Evolutionary conservation across 1,139 yeast genomes (phyloP), one percentile per base, ranked within the genome.

Genomic region (Magnusiomyces magnusii): DNA sequence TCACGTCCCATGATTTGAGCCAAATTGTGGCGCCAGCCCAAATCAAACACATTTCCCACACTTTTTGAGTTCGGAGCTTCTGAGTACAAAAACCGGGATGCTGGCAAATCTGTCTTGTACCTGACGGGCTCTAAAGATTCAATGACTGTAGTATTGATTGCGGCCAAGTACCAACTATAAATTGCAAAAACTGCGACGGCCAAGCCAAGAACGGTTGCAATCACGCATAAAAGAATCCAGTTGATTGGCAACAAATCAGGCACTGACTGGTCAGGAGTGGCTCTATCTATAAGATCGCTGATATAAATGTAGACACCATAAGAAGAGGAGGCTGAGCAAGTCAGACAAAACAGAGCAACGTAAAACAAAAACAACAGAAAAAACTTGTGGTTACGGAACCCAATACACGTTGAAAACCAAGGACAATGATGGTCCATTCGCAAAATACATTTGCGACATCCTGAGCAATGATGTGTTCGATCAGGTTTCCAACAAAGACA

Each of bases 401-500:
- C 99, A 59, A 95, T 82, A 71, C 99, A 93, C 15, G 83, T 78
- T 3, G 96, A 84, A 69, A 93, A 91, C 99, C 99, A 93, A 0
- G 99, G 98, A 70, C 99, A 93, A 71, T 93, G 98, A 69, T 93
- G 99, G 60, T 88, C 81, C 78, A 76, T 76, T 47, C 73, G 66
- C 52, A 76, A 64, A 15, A 73, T 65, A 60, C 79, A 76, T 44
- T 62, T 60, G 41, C 70, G 65, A 62, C 79, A 76, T 25, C 71
- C 63, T 24, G 74, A 64, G 66, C 79, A 76, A 60, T 76, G 79
- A 58, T 76, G 79, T 1, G 78, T 67, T 59, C 99, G 75, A 70
- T 93, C 98, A 0, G 99, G 99, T 70, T 93, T 93, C 95, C 96
- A 91, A 54, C 83, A 85, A 53, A 75, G 70, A 71, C 99, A 93